Base-by-base conservation (phyloP, 768 basidiomycete genomes). In the Infundibulicybe gibba region DNA sequence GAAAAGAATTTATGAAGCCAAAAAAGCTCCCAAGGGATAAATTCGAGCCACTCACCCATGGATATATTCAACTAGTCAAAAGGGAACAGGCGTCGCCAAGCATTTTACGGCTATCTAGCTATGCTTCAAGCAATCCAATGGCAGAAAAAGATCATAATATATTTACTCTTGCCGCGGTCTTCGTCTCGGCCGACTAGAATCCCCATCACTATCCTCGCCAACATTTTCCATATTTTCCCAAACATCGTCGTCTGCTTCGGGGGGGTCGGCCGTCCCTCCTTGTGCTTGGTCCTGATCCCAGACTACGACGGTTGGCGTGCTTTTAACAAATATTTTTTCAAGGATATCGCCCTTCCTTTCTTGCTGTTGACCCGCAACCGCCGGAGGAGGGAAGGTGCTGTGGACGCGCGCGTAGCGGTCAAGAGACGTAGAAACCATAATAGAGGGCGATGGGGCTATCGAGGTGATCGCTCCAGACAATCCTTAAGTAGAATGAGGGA, bases 381-480 rank as follows among this genome's bases (percentile, higher is more conserved):
- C 13, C 3, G 83, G 78, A 14, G 78, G 81, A 17, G 80, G 62
- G 46, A 71, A 71, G 3, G 76, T 75, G 53, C 76, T 82, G 60
- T 90, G 87, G 38, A 91, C 65, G 31, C 90, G 81, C 16, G 79
- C 64, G 63, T 78, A 90, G 35, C 86, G 79, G 61, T 91, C 89
- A 38, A 81, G 68, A 13, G 87, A 71, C 1, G 76, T 71, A 0
- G 88, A 89, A 1, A 75, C 80, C 33, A 92, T 57, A 20, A 74
- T 53, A 5, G 67, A 64, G 2, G 80, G 72, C 6, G 81, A 73
- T 9, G 76, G 62, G 2, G 87, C 79, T 25, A 89, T 62, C 3
- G 87, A 84, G 10, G 72, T 75, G 17, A 90, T 73, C 17, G 87
- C 76, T 19, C 87, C 90, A 2, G 89, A 75, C 47, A 92, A 61